These are phyloP conservation scores for Botryosphaeria dothidea DNA, from an alignment of 2,329 filamentous ascomycete genomes.

Conservation along the genomic window DNA sequence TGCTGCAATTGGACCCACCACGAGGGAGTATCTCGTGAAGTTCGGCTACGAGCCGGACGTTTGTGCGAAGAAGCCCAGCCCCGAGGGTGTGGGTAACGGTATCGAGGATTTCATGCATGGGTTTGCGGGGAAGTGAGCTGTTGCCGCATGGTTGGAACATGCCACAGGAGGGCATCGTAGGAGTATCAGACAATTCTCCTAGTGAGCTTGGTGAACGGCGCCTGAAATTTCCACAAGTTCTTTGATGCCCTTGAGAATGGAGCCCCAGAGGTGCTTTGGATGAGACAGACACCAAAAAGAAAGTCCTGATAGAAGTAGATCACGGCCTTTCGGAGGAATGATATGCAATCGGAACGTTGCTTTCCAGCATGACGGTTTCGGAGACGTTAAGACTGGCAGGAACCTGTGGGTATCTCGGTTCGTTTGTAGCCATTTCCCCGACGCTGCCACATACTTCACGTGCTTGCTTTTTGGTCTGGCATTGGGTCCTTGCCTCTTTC, in stretches of 20 bases:
- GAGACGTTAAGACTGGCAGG: neutral
- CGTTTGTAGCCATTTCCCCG: no score
- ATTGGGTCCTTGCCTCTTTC: no score
- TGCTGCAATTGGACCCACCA: slow-evolving; percentile 93
- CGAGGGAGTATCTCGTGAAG: slow-evolving; percentile 68
- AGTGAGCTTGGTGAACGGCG: neutral
- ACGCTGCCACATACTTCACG: no score
- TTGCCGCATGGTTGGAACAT: neutral
- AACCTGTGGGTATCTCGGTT: neutral
- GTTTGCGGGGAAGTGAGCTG: neutral
- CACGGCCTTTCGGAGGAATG: no score
- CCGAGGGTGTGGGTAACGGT: slow-evolving; percentile 72
- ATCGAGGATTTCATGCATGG: slow-evolving; percentile 51
- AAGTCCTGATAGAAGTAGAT: no score
- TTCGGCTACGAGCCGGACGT: slow-evolving; percentile 73
- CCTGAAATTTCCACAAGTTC: neutral
- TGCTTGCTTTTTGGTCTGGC: no score
- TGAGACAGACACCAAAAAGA: neutral
- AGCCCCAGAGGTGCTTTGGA: neutral
- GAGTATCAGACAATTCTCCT: neutral
- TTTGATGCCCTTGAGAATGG: neutral
- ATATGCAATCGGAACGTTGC: neutral
- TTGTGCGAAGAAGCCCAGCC: slow-evolving; percentile 80
- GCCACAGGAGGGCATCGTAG: neutral
- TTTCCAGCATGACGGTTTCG: neutral